Percentiles rank a stretch among this genome's conserved stretches.
These are phyloP conservation scores for Aspergillus sp. DNA, from an alignment of 2,329 filamentous ascomycete species.

Conservation along the genomic window DNA sequence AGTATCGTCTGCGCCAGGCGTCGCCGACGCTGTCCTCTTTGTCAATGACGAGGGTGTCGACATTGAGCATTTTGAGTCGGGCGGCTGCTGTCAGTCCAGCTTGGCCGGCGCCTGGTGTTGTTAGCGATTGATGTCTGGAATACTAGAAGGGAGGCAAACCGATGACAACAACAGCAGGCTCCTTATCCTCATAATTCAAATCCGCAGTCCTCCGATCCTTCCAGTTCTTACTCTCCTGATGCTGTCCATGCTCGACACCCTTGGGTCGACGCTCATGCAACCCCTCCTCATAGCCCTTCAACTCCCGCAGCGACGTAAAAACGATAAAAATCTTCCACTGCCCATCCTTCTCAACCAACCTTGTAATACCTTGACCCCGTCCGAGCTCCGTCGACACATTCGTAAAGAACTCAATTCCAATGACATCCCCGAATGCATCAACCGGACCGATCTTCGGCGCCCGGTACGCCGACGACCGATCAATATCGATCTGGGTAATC, in stretches of 20 bases:
- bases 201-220: conserved; percentile 47
- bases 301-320: conserved; percentile 52
- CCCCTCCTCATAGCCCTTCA: conserved; percentile 51
- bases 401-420: conserved; percentile 53
- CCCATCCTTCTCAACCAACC: conserved; percentile 39
- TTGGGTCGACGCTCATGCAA: conserved; percentile 43
- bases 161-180: conserved; percentile 56
- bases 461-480: conserved; percentile 40
- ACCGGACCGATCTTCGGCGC: conserved; percentile 42
- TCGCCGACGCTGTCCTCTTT: conserved; percentile 53
- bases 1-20: conserved; percentile 58
- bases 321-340: conserved; percentile 59
- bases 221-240: conserved; percentile 54
- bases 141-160: conserved; percentile 36
- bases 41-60: conserved; percentile 54
- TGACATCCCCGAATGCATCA: conserved; percentile 44
- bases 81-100: conserved; percentile 53
- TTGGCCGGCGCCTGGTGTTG: conserved; percentile 50
- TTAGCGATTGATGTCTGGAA: neutral
- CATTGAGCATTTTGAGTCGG: conserved; percentile 52
- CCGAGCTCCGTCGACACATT: conserved; percentile 50
- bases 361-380: conserved; percentile 49
- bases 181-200: conserved; percentile 43
- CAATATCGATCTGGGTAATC: conserved; percentile 41
- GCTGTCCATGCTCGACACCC: conserved; percentile 52